phyloP scores from a whole-genome alignment of 805 yeast genomes.

The Starmerella kuoi region DNA sequence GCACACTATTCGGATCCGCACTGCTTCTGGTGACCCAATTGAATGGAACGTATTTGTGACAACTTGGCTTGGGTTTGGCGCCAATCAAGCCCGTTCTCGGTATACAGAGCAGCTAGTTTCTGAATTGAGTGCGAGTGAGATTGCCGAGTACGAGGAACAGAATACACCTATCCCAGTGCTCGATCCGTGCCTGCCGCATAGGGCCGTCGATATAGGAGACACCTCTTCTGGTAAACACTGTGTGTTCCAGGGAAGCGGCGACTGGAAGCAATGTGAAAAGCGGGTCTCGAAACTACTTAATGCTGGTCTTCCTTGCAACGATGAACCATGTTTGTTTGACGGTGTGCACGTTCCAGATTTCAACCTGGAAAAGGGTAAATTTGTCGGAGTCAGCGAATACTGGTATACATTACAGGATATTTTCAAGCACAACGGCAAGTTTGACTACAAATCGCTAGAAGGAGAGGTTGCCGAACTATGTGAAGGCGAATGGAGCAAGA shows the following conservation, averaged over 20 bases:
- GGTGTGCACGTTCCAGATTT: constrained; percentile 90
- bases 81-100: constrained; percentile 78
- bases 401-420: constrained; percentile 96
- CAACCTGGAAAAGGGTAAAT: constrained; percentile 65
- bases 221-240: constrained; percentile 15
- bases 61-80: constrained; percentile 97
- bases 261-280: constrained; percentile 57
- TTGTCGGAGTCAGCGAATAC: constrained; percentile 90
- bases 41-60: constrained; percentile 83
- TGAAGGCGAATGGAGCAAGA: constrained; percentile 54
- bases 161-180: constrained; percentile 27
- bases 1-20: constrained; percentile 50
- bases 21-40: constrained; percentile 56
- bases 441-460: constrained; percentile 60
- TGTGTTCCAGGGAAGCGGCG: constrained; percentile 60
- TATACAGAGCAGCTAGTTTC: constrained; percentile 39
- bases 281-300: constrained; percentile 53
- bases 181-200: constrained; percentile 76
- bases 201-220: constrained; percentile 25
- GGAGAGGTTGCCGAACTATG: constrained; percentile 60
- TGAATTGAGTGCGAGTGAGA: constrained; percentile 5
- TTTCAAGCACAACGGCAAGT: constrained; percentile 78
- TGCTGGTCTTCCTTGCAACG: constrained; percentile 70
- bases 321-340: constrained; percentile 82
- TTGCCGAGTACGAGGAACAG: constrained; percentile 4